Evolutionary conservation across 208 protist species (phyloP).

Genomic region (Trypanosomatidae sp.): DNA sequence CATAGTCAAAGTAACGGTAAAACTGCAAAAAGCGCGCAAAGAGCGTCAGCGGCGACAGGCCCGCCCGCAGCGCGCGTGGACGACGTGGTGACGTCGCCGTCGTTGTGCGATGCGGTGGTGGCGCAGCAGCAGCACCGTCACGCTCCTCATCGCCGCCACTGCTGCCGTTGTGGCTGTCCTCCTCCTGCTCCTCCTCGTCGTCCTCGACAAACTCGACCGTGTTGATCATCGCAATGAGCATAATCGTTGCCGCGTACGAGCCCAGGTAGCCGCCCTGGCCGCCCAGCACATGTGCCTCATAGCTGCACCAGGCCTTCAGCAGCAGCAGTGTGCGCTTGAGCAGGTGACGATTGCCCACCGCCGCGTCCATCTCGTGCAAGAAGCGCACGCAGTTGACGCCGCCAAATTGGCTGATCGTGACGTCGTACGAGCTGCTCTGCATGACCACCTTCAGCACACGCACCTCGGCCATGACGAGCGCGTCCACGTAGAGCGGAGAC

Average conservation of each 20-base stretch:
- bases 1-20: slow-evolving; percentile 71
- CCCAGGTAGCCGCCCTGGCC: slow-evolving; percentile 81
- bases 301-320: slow-evolving; percentile 85
- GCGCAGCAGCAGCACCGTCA: slow-evolving; percentile 4
- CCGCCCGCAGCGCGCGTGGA: not conserved
- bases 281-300: slow-evolving; percentile 84
- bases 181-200: slow-evolving; percentile 7
- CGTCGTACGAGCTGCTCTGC: slow-evolving; percentile 74
- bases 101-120: not conserved
- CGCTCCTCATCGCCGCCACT: slow-evolving; percentile 9
- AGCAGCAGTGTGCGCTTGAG: slow-evolving; percentile 86
- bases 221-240: slow-evolving; percentile 87
- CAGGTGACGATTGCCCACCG: slow-evolving; percentile 65
- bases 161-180: not conserved
- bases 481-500: slow-evolving; percentile 55
- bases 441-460: slow-evolving; percentile 84
- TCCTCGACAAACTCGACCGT: slow-evolving; percentile 80
- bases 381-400: slow-evolving; percentile 85
- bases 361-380: slow-evolving; percentile 75
- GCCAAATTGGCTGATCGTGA: slow-evolving; percentile 82
- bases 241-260: slow-evolving; percentile 82
- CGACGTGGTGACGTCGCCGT: not conserved
- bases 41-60: slow-evolving; percentile 37
- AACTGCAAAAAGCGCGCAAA: slow-evolving; percentile 71
- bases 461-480: slow-evolving; percentile 70